Percentiles rank a stretch among this genome's conserved stretches.
Evolutionary conservation across 2,329 filamentous ascomycete species (phyloP).

Genomic region (Epichloe festucae): DNA sequence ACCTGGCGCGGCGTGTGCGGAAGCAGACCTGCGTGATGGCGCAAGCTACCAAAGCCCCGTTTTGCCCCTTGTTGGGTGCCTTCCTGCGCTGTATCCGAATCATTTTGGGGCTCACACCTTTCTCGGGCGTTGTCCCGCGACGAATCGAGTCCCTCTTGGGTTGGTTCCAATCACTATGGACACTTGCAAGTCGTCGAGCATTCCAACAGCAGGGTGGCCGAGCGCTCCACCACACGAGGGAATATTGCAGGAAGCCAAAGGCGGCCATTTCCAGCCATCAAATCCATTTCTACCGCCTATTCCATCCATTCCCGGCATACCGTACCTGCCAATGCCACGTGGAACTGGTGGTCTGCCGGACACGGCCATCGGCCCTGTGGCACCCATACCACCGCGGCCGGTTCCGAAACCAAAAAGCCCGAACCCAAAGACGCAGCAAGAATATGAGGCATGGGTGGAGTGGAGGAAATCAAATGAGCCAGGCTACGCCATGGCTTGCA

Average conservation of each 20-base stretch:
- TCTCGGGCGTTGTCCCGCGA: not conserved
- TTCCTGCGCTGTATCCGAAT: not conserved
- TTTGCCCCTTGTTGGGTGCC: not conserved
- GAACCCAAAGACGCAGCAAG: conserved; percentile 28
- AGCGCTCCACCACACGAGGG: not conserved
- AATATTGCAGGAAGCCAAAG: not conserved
- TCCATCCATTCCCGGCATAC: not conserved
- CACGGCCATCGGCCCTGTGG: not conserved
- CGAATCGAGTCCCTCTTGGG: not conserved
- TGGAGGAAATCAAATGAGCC: conserved; percentile 35
- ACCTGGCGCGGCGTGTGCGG: not conserved
- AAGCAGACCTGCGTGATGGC: not conserved
- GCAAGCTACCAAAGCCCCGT: not conserved
- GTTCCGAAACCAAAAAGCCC: conserved; percentile 29
- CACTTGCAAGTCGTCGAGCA: not conserved
- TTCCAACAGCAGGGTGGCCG: not conserved
- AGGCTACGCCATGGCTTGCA: conserved; percentile 33
- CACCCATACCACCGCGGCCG: conserved; percentile 7
- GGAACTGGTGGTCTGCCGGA: not conserved
- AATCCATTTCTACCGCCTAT: not conserved
- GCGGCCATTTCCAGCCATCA: not conserved
- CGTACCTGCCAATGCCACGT: not conserved
- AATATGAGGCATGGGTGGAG: conserved; percentile 35
- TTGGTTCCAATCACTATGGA: not conserved
- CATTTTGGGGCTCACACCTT: not conserved